A percentile compares a stretch with the other conserved stretches of the same genome.
Conservation (phyloP, 768 basidiomycete genomes). For the Termitomyces titanicus region DNA sequence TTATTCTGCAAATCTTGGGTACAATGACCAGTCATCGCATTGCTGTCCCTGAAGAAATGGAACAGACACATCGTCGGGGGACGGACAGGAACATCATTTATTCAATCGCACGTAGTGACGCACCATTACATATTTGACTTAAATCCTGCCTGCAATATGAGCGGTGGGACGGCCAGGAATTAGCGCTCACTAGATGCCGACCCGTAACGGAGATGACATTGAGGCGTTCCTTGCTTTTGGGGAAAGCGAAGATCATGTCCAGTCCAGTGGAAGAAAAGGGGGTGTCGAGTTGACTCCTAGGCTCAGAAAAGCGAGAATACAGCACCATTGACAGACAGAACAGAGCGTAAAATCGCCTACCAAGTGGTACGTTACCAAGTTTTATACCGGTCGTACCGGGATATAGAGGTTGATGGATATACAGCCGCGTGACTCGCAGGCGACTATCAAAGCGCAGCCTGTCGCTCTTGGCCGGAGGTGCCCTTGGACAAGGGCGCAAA, state of each 20-base stretch:
- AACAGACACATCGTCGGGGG: too few species aligned
- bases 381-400: constrained; percentile 34
- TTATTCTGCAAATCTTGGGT: neutral
- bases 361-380: constrained; percentile 28
- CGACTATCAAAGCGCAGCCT: neutral
- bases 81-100: neutral
- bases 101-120: too few species aligned
- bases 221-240: constrained; percentile 2
- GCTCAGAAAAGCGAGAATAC: neutral
- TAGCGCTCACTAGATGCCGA: constrained; percentile 17
- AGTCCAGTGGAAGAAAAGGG: neutral
- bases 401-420: constrained; percentile 21
- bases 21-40: neutral
- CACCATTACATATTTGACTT: neutral
- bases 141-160: neutral
- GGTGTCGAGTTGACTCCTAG: neutral
- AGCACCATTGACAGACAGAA: neutral
- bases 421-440: constrained; percentile 3
- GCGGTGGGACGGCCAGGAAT: too few species aligned
- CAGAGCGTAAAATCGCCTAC: neutral
- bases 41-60: too few species aligned
- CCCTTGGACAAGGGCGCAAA: neutral
- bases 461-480: neutral
- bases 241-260: constrained; percentile 10
- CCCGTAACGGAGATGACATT: constrained; percentile 20